Percentiles rank a stretch among this genome's conserved stretches.
Evolutionary conservation across 1,139 yeast genomes (phyloP).

Genomic region (Chernovozyma sophiae-reginae): DNA sequence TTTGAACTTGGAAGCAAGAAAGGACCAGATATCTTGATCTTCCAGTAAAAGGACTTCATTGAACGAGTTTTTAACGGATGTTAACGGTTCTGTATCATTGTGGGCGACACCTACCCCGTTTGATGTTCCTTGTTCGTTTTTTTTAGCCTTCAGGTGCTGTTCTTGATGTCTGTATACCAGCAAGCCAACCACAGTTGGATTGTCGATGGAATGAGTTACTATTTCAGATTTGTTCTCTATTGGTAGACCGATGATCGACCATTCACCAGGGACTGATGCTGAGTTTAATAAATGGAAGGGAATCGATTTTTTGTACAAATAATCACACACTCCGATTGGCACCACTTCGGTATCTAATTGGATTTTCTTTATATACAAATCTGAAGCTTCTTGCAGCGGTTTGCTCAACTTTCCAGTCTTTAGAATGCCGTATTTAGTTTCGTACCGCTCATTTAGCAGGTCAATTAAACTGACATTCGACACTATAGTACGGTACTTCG

Average conservation of each 20-base stretch:
- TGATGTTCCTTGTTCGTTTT: no score
- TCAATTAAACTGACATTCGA: neutral
- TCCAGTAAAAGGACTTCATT: neutral
- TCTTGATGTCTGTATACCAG: slow-evolving; percentile 9
- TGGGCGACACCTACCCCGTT: neutral
- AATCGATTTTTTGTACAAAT: slow-evolving; percentile 14
- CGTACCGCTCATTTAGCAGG: neutral
- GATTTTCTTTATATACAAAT: slow-evolving; percentile 11
- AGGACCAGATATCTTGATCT: slow-evolving; percentile 20
- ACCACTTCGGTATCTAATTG: slow-evolving; percentile 13
- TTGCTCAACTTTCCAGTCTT: slow-evolving; percentile 1
- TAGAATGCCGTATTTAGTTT: neutral
- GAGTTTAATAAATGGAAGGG: slow-evolving; percentile 61
- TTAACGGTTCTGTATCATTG: neutral
- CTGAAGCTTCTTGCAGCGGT: neutral
- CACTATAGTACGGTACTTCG: neutral
- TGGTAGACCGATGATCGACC: slow-evolving; percentile 84
- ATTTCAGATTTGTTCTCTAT: slow-evolving; percentile 47
- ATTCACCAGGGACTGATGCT: slow-evolving; percentile 75
- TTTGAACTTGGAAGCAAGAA: slow-evolving; percentile 21
- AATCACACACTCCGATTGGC: slow-evolving; percentile 51
- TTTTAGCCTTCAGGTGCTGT: no score
- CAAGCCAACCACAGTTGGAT: slow-evolving; percentile 17
- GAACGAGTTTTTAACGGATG: slow-evolving; percentile 6
- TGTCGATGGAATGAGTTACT: slow-evolving; percentile 61